Evolutionary conservation across 768 basidiomycete genomes (phyloP).

Genomic region (Russula lepida): DNA sequence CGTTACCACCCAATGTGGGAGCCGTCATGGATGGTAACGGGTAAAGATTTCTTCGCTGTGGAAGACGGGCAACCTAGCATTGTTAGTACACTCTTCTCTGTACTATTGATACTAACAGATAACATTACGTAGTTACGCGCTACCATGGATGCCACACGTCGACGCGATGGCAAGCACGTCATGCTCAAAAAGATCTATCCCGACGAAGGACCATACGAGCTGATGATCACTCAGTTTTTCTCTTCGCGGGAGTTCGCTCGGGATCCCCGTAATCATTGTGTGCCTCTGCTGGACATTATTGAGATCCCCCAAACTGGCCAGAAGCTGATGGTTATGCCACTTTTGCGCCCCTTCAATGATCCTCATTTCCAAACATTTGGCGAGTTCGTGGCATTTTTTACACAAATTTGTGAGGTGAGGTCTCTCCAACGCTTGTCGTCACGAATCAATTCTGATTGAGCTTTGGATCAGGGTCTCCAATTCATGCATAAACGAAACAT

Average conservation of each 20-base stretch:
- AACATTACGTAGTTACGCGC: not conserved
- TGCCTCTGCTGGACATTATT: constrained; percentile 20
- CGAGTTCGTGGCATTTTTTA: constrained; percentile 24
- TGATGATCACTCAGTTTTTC: constrained; percentile 5
- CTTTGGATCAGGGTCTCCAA: constrained; percentile 18
- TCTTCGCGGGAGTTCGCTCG: constrained; percentile 1
- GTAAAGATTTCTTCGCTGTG: constrained; percentile 1
- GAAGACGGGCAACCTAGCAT: constrained; percentile 11
- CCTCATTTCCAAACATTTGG: constrained; percentile 25
- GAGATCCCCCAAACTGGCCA: constrained; percentile 9
- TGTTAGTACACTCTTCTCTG: not conserved
- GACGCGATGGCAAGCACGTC: constrained; percentile 18
- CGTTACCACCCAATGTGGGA: constrained; percentile 13
- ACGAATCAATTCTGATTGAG: not conserved
- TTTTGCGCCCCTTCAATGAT: constrained; percentile 17
- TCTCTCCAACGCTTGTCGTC: not conserved
- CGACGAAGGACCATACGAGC: constrained; percentile 9
- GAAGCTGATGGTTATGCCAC: constrained; percentile 22
- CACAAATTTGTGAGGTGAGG: constrained; percentile 23
- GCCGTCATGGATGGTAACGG: constrained; percentile 10
- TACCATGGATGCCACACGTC: constrained; percentile 20
- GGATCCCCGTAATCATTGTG: constrained; percentile 24
- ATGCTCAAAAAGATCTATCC: constrained; percentile 19
- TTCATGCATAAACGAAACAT: constrained; percentile 23
- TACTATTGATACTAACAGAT: not conserved